Evolutionary conservation across 2,329 filamentous ascomycete genomes (phyloP), one percentile per base, ranked within the genome.

Genomic region (Paracorniculantispora psalliotae): DNA sequence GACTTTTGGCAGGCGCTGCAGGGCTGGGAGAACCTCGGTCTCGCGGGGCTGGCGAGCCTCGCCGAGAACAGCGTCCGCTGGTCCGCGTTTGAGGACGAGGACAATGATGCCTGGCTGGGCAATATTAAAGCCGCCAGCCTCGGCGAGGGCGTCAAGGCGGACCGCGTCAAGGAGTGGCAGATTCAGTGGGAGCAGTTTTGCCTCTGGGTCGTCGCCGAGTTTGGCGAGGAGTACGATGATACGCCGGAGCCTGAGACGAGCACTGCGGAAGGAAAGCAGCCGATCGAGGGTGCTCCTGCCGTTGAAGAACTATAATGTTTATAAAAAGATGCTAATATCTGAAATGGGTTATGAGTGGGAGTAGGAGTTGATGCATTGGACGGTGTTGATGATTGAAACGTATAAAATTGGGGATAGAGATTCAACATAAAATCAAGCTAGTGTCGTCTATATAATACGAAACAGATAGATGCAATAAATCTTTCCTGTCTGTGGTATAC

Each of bases 1-100:
- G 92, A 97, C 74, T 96, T 96, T 73, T 97, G 91, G 91, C 91
- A 96, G 73, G 89, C 90, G 1, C 77, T 97, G 21, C 92, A 96
- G 73, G 92, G 90, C 0, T 94, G 92, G 84, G 88, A 96, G 61
- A 96, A 96, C 68, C 82, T 97, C 15, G 94, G 92, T 0, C 79
- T 97, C 2, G 91, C 90, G 12, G 93, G 92, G 0, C 75, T 97
- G 55, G 93, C 89, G 0, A 89, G 87, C 59, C 79, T 99, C 66
- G 93, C 92, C 0, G 92, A 97, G 79, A 97, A 96, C 69, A 96
- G 91, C 64, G 86, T 97, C 47, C 82, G 90, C 43, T 97, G 91
- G 91, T 88, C 91, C 9, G 89, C 88, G 23, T 96, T 92, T 66
- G 91, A 96, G 69, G 92, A 97, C 65, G 85, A 91, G 70, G 81